These are phyloP conservation scores for Cladosporium oxysporum DNA, from an alignment of 2,329 filamentous ascomycete species.

Conservation along the genomic window DNA sequence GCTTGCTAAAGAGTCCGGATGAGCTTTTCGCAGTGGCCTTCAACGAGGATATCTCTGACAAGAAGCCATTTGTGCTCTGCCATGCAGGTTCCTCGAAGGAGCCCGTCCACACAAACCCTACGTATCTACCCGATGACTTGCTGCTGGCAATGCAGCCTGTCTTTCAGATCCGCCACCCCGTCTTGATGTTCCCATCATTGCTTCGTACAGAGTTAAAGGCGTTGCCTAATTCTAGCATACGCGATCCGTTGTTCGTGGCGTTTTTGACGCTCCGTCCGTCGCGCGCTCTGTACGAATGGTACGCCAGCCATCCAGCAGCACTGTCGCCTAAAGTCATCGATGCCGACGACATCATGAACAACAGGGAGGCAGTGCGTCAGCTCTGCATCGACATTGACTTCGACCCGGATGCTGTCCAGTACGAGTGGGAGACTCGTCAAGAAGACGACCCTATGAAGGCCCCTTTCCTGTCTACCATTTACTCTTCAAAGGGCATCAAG, in stretches of 20 bases:
- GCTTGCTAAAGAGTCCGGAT: background rate
- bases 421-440: slow-evolving; percentile 19
- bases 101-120: slow-evolving; percentile 22
- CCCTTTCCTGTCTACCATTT: slow-evolving; percentile 17
- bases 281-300: slow-evolving; percentile 21
- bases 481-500: slow-evolving; percentile 21
- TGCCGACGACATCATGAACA: slow-evolving; percentile 25
- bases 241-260: slow-evolving; percentile 15
- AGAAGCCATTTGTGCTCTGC: background rate
- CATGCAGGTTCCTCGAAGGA: background rate
- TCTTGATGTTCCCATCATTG: slow-evolving; percentile 26
- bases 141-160: slow-evolving; percentile 23
- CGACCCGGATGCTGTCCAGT: slow-evolving; percentile 22
- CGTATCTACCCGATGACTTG: slow-evolving; percentile 23
- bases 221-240: background rate
- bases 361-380: slow-evolving; percentile 12
- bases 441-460: slow-evolving; percentile 21
- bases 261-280: slow-evolving; percentile 10
- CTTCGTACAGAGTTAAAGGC: slow-evolving; percentile 16
- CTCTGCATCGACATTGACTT: slow-evolving; percentile 18
- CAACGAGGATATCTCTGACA: background rate
- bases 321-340: slow-evolving; percentile 23
- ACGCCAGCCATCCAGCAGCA: slow-evolving; percentile 10
- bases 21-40: slow-evolving; percentile 7
- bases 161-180: slow-evolving; percentile 27